These are phyloP conservation scores for Botrytis deweyae DNA, from an alignment of 2,329 filamentous ascomycete genomes.

Conservation along the genomic window DNA sequence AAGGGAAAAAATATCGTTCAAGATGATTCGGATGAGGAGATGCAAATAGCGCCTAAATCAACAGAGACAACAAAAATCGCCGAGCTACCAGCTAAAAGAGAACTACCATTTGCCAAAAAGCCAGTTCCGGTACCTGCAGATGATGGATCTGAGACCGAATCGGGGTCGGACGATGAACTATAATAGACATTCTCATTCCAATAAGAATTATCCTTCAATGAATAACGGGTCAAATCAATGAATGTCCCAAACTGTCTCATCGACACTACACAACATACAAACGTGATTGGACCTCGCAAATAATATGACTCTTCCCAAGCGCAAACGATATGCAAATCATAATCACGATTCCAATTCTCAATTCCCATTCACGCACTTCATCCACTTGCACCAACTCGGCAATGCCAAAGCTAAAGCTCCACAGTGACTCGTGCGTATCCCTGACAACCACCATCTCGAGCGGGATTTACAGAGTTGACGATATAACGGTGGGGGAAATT, in stretches of 20 bases:
- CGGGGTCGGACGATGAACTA: conserved; percentile 36
- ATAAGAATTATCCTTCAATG: neutral
- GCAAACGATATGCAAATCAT: conserved; percentile 10
- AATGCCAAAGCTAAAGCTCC: conserved; percentile 3
- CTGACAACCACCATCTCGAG: conserved; percentile 8
- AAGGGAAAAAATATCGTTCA: neutral
- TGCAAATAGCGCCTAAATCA: conserved; percentile 2
- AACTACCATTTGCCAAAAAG: conserved; percentile 31
- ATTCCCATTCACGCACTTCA: neutral
- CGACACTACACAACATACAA: neutral
- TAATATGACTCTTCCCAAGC: neutral
- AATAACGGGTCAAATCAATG: neutral
- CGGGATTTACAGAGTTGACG: neutral
- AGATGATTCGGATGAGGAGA: conserved; percentile 7
- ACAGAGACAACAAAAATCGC: conserved; percentile 18
- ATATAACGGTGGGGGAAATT: conserved; percentile 6
- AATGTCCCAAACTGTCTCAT: neutral
- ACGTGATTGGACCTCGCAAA: conserved; percentile 4
- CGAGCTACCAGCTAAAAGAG: conserved; percentile 26
- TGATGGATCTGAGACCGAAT: conserved; percentile 37
- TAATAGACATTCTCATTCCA: neutral
- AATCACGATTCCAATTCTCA: neutral
- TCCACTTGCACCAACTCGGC: neutral
- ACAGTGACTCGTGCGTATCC: conserved; percentile 20
- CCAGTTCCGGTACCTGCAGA: conserved; percentile 1